These are phyloP conservation scores for Scutellaria minor DNA, from an alignment of 257 asterid species.

Conservation along the genomic window DNA sequence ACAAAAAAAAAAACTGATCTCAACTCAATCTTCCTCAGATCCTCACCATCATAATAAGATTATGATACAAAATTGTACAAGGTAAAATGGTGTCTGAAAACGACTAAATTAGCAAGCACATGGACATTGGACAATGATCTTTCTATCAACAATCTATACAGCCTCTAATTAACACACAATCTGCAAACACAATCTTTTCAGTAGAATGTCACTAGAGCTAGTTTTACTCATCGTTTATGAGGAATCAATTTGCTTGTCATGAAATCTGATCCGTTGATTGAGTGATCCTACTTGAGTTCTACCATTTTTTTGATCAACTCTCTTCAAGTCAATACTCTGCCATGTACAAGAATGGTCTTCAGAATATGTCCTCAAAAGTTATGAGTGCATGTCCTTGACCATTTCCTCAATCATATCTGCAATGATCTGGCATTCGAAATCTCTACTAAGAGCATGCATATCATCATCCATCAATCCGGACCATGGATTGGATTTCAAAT, in stretches of 20 bases:
- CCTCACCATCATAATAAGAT: conserved; percentile 21
- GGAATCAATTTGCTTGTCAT: neutral
- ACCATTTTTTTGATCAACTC: conserved; percentile 1
- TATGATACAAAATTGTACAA: conserved; percentile 19
- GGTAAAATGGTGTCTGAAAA: neutral
- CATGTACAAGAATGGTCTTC: too few species aligned
- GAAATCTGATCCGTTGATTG: too few species aligned
- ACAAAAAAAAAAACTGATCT: conserved; percentile 22
- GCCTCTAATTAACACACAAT: conserved; percentile 30
- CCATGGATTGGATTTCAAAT: conserved; percentile 70
- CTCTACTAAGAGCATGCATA: conserved; percentile 60
- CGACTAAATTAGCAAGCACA: conserved; percentile 10
- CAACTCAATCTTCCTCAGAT: conserved; percentile 25
- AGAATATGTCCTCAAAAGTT: neutral
- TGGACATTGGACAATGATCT: conserved; percentile 26
- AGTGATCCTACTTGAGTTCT: neutral
- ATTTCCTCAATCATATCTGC: conserved; percentile 72
- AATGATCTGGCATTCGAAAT: conserved; percentile 62
- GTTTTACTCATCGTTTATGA: conserved; percentile 3
- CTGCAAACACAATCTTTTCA: conserved; percentile 29
- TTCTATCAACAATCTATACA: conserved; percentile 36
- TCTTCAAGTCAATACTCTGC: neutral
- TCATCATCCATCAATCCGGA: conserved; percentile 62
- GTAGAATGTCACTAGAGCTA: conserved; percentile 17
- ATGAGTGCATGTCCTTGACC: conserved; percentile 45